phyloP scores from a whole-genome alignment of 1,284 basidiomycete genomes.

The Microbotryum saponariae region DNA sequence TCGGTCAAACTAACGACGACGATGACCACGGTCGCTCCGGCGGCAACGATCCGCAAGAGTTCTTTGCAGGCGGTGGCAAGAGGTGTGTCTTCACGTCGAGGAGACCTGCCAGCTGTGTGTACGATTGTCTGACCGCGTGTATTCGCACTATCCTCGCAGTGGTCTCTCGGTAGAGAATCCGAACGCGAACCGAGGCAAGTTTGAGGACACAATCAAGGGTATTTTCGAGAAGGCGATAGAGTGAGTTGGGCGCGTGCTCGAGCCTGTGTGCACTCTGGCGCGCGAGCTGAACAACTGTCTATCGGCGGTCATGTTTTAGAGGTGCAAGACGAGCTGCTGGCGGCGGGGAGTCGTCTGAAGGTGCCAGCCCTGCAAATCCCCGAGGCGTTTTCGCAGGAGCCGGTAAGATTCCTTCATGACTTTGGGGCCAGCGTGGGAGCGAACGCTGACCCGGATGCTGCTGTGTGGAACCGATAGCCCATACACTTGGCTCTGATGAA shows the following conservation, averaged over 20 bases:
- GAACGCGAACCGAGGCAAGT: constrained; percentile 50
- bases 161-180: constrained; percentile 88
- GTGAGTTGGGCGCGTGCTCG: constrained; percentile 47
- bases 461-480: constrained; percentile 46
- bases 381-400: constrained; percentile 15
- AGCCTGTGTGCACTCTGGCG: not conserved
- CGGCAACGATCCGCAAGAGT: constrained; percentile 52
- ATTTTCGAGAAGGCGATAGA: constrained; percentile 73
- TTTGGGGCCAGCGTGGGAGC: not conserved
- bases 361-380: not conserved
- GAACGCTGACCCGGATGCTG: not conserved
- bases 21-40: constrained; percentile 48
- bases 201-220: constrained; percentile 62
- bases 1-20: constrained; percentile 44
- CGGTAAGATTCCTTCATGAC: constrained; percentile 6
- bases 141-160: constrained; percentile 45
- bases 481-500: constrained; percentile 81
- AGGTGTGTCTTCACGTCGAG: constrained; percentile 49
- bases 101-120: not conserved
- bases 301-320: not conserved
- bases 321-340: constrained; percentile 1
- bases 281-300: not conserved
- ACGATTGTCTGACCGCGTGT: not conserved
- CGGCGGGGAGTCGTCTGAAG: not conserved
- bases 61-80: constrained; percentile 78